Evolutionary conservation across 495 filamentous ascomycete genomes (phyloP).

Genomic region (Aspergillus olivimuriae): DNA sequence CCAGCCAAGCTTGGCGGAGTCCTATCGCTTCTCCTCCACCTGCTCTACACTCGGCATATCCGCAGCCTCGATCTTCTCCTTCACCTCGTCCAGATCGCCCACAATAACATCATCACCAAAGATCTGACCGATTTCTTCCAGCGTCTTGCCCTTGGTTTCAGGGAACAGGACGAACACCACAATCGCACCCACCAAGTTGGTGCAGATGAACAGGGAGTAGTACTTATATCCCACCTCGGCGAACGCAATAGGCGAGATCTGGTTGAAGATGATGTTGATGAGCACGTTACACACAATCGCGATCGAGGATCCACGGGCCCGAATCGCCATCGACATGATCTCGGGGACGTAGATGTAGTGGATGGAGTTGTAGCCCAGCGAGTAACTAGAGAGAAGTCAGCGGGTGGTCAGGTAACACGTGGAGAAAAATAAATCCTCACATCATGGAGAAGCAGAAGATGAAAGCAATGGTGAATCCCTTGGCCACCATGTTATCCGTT

Average conservation of each 20-base stretch:
- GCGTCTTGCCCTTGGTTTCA: background rate
- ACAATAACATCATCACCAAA: background rate
- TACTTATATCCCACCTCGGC: background rate
- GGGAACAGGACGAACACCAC: background rate
- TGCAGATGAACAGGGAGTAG: background rate
- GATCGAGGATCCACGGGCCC: background rate
- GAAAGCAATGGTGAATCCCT: constrained; percentile 7
- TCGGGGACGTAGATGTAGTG: background rate
- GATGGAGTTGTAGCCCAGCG: background rate
- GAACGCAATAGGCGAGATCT: background rate
- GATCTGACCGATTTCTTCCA: background rate
- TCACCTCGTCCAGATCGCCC: background rate
- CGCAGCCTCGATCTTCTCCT: background rate
- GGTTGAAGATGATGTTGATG: background rate
- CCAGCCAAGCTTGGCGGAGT: too few relatives aligned
- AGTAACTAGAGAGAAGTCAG: background rate
- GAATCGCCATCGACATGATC: background rate
- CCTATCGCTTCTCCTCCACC: too few relatives aligned
- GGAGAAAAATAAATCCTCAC: too few relatives aligned
- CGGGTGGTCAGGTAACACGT: too few relatives aligned
- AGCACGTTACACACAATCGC: background rate
- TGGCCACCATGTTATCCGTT: constrained; percentile 4
- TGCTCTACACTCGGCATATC: too few relatives aligned
- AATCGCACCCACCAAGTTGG: background rate
- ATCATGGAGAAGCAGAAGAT: constrained; percentile 7